Conservation (phyloP, 1,284 basidiomycete genomes). For the Paramarasmius palmivorus region DNA sequence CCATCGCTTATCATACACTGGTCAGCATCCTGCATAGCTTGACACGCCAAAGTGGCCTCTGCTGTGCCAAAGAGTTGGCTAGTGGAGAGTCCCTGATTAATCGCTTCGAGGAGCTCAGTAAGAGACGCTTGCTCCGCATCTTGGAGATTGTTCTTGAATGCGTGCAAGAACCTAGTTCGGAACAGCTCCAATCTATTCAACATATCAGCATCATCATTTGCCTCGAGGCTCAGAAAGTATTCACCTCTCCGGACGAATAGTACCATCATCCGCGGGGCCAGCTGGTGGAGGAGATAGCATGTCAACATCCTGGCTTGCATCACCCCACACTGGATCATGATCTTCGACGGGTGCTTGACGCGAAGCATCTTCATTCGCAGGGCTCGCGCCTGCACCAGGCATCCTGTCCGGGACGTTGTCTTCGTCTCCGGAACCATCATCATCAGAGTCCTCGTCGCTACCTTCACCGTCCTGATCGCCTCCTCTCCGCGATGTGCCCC, state of each 20-base stretch:
- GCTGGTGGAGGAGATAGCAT: constrained; percentile 50
- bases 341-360: constrained; percentile 17
- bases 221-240: constrained; percentile 4
- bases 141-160: constrained; percentile 69
- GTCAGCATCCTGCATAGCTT: constrained; percentile 80
- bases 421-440: constrained; percentile 50
- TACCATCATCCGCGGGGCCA: constrained; percentile 38
- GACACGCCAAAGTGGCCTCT: constrained; percentile 78
- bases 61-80: constrained; percentile 75
- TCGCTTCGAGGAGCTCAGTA: constrained; percentile 66
- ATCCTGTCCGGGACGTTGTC: constrained; percentile 53
- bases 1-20: constrained; percentile 87
- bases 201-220: constrained; percentile 8
- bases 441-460: constrained; percentile 50
- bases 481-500: constrained; percentile 38
- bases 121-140: constrained; percentile 80
- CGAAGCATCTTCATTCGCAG: neutral
- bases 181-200: constrained; percentile 69
- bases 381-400: constrained; percentile 26
- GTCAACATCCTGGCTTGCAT: constrained; percentile 62
- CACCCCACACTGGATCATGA: constrained; percentile 58
- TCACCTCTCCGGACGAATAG: constrained; percentile 58
- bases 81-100: constrained; percentile 79
- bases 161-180: constrained; percentile 69
- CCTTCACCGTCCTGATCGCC: constrained; percentile 43